Base-by-base conservation (phyloP, 2,329 filamentous ascomycete species). In the Graphiopsis chlorocephala region DNA sequence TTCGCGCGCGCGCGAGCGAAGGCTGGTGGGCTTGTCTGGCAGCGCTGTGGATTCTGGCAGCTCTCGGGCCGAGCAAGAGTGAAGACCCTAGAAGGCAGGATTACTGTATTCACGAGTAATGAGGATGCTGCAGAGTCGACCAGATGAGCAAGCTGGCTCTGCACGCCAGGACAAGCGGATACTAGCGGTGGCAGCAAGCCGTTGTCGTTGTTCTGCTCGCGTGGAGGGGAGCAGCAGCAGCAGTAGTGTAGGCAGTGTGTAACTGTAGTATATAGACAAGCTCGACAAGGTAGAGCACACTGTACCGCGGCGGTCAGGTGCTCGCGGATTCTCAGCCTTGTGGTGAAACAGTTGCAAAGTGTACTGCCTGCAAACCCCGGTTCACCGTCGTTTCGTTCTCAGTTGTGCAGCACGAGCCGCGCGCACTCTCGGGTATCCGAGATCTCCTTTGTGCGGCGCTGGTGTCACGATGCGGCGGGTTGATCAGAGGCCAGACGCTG, bases 1-100 rank as follows among this genome's bases (percentile, higher is more conserved):
- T 45, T 45, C 38, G 29, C 29, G 29, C 38, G 29, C 29, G 29
- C 4, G 33, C 33, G 52, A 26, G 26, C 28, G 52, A 17, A 56
- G 52, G 52, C 52, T 56, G 50, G 42, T 12, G 7, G 47, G 26
- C 50, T 53, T 17, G 31, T 53, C 50, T 29, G 50, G 48, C 48
- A 17, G 26, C 50, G 50, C 26, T 15, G 50, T 53, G 50, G 50
- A 53, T 31, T 53, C 31, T 56, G 38, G 26, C n/a, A 55, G 60
- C 60, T 62, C 47, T 62, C 60, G 60, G 60, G 60, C 60, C 60
- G 60, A 62, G 60, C 59, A 53, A 23, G 29, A 35, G 45, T 61
- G 60, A 62, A 55, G 60, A 55, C 23, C 25, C 48, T 62, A 55
- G 48, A 20, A 17, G 33, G 45, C 15, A 17, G 25, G 31, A 29